phyloP scores from a whole-genome alignment of 2,329 filamentous ascomycete species.

The Pseudogymnoascus sp. region DNA sequence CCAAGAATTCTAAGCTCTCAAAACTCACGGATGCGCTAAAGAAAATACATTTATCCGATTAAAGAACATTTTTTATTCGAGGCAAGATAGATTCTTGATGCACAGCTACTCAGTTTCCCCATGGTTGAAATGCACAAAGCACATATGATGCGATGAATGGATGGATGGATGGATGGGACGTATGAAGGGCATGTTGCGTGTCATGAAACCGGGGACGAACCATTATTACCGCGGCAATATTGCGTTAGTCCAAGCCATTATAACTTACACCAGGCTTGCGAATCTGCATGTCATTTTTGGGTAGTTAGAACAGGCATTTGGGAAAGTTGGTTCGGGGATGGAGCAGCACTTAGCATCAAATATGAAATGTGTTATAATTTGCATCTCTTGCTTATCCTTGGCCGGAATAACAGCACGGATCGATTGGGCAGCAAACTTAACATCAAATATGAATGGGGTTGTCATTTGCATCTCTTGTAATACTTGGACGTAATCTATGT shows the following conservation, averaged over 20 bases:
- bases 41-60: conserved; percentile 4
- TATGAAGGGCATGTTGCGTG: background rate
- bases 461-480: background rate
- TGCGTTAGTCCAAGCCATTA: background rate
- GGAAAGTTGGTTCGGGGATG: background rate
- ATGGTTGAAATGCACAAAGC: background rate
- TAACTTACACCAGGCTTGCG: background rate
- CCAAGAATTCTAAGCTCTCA: conserved; percentile 8
- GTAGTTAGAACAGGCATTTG: background rate
- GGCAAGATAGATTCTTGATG: background rate
- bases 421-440: background rate
- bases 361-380: background rate
- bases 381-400: background rate
- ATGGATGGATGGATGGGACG: background rate
- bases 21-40: background rate
- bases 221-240: background rate
- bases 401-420: background rate
- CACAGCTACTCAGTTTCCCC: background rate
- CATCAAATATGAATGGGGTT: background rate
- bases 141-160: background rate
- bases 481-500: background rate
- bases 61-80: conserved; percentile 7
- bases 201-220: background rate
- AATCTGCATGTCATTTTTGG: conserved; percentile 6
- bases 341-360: conserved; percentile 1